A percentile compares a stretch with the other conserved stretches of the same genome.
Conservation (phyloP, 495 filamentous ascomycete species). For the Neurospora tetraspora region DNA sequence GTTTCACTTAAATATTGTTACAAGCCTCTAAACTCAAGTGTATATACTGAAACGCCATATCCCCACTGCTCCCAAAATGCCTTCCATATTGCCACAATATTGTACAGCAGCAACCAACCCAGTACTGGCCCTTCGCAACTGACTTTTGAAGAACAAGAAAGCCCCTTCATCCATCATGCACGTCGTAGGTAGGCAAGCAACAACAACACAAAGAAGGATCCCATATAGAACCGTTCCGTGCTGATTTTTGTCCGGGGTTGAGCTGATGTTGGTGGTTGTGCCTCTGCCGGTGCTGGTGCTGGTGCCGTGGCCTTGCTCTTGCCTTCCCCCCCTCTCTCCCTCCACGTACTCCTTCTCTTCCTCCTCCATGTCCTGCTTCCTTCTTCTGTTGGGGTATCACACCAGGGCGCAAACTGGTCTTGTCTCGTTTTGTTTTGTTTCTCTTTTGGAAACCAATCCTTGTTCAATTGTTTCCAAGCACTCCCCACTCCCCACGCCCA, state of each 20-base stretch:
- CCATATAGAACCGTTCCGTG: too few species aligned
- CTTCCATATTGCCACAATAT: neutral
- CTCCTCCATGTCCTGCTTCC: neutral
- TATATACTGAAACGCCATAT: neutral
- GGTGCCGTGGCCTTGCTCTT: neutral
- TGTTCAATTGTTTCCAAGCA: neutral
- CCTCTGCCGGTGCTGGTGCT: too few species aligned
- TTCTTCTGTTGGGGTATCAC: neutral
- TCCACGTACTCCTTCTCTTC: neutral
- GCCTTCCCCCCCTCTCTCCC: neutral
- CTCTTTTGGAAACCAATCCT: neutral
- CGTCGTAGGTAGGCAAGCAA: too few species aligned
- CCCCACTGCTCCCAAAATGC: neutral
- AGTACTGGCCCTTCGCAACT: too few species aligned
- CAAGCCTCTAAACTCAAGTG: neutral
- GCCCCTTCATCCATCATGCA: too few species aligned
- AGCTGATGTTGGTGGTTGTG: too few species aligned
- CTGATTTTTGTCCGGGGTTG: too few species aligned
- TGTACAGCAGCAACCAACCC: neutral
- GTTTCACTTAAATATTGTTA: neutral
- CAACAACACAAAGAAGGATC: too few species aligned
- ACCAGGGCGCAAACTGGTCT: neutral
- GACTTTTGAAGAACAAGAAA: too few species aligned
- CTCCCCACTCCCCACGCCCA: neutral
- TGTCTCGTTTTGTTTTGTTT: neutral